Percentiles rank a stretch among this genome's conserved stretches.
Conservation (phyloP, 1,139 yeast genomes). For the Taiozyma sp. region DNA sequence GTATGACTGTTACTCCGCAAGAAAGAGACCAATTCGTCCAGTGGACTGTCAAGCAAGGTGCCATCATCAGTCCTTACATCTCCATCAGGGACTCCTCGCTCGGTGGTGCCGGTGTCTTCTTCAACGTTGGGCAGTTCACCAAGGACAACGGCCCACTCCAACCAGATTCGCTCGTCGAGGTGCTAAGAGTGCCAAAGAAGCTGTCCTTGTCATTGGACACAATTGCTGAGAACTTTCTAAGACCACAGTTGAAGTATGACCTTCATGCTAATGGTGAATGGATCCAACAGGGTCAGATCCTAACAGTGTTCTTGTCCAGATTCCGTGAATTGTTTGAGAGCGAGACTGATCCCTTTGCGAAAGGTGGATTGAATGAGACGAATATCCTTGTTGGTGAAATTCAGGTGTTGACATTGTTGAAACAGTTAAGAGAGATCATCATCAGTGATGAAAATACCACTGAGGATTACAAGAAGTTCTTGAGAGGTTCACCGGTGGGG, state of each 20-base stretch:
- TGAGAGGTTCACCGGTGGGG: constrained; percentile 20
- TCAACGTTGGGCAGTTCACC: constrained; percentile 10
- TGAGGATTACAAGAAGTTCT: constrained; percentile 5
- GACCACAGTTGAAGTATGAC: constrained; percentile 14
- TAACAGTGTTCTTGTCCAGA: constrained; percentile 16
- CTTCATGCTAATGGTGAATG: constrained; percentile 17
- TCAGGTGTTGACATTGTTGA: constrained; percentile 20
- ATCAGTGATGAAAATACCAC: constrained; percentile 1
- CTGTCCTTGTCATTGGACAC: constrained; percentile 31
- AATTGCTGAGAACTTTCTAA: constrained; percentile 15
- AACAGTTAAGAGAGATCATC: constrained; percentile 19
- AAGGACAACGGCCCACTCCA: constrained; percentile 5
- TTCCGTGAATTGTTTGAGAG: constrained; percentile 15
- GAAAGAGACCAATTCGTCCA: constrained; percentile 7
- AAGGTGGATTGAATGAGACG: constrained; percentile 22
- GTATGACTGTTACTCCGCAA: background rate
- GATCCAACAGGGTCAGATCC: constrained; percentile 19
- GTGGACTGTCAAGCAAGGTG: constrained; percentile 13
- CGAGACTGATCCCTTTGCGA: constrained; percentile 15
- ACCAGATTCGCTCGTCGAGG: constrained; percentile 21
- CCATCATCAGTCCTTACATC: constrained; percentile 7
- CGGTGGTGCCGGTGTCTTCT: constrained; percentile 29
- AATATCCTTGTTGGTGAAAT: constrained; percentile 22
- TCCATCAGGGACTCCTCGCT: constrained; percentile 12
- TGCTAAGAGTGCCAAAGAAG: constrained; percentile 35